Base-by-base conservation (phyloP, 1,284 basidiomycete species). In the Singerocomus rubriflavus region DNA sequence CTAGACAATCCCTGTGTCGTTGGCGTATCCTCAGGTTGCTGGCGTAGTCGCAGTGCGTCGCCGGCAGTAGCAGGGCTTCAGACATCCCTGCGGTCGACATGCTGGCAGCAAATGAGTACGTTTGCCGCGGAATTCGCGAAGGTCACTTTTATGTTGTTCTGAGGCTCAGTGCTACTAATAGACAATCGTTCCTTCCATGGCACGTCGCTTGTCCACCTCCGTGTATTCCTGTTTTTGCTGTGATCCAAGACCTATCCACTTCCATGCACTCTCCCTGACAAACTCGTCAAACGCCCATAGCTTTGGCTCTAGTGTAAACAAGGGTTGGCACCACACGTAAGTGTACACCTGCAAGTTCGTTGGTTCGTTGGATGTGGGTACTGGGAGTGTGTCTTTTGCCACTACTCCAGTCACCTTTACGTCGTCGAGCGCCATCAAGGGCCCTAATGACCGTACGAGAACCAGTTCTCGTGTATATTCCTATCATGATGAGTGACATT, bases 231-330 rank as follows among this genome's bases (percentile, higher is more conserved):
- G 57, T 9, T 72, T 71, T 0, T 58, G 56, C 0, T 46, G 54
- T 7, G 66, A 62, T 5, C 48, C 66, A 8, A 57, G 32, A 0
- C 77, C 80, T 39, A 87, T 75, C 89, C 89, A 92, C 54, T 84
- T 85, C 76, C 79, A 81, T 3, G 85, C 81, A 54, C 80, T 85
- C 43, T 84, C 75, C 57, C 70, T 67, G 27, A 91, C 75, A 58
- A 93, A 92, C 7, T 81, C 79, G 12, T 81, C 82, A 62, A 83
- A 93, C 14, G 81, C 80, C 93, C 93, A 96, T 2, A 89, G 68
- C 17, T 75, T 71, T 0, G 80, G 74, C 34, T 81, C 73, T 10
- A 95, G 72, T 12, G 68, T 55, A 0, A 66, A 57, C 7, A 74
- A 48, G 0, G 77, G 65, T 3, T 61, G 66, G 37, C 63, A 59